Base-by-base conservation (phyloP, 2,329 filamentous ascomycete genomes). In the Phoma herbarum region DNA sequence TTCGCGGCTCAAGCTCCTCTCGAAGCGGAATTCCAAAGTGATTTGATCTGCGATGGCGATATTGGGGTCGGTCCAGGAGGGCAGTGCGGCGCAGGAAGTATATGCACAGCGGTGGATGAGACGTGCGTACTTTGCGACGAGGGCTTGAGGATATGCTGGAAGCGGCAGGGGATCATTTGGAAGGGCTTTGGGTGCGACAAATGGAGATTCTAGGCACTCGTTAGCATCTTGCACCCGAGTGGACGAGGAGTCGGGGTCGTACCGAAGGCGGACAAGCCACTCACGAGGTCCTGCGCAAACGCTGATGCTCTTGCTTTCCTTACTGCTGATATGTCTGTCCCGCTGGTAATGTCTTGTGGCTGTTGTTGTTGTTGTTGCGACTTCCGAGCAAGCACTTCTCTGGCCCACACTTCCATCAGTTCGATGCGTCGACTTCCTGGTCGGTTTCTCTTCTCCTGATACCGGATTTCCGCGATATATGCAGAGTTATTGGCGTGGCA, bases 351-450 rank as follows among this genome's bases (percentile, higher is more conserved):
- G 25, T 1, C 9, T 9, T 14, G 47, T 7, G 1, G 23, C 23
- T 28, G n/a, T 22, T 16, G n/a, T 16, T 39, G 45, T 28, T 54
- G 53, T 26, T 46, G 29, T 31, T 61, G 31, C 16, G 31, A 35
- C 16, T 66, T 10, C 61, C 47, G 1, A 35, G 29, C 25, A 0
- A 67, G 35, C 4, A 64, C 41, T 43, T 67, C 66, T 10, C 51
- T 52, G 10, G 62, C 64, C 66, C 62, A 68, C 16, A 68, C 57
- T 35, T 62, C 64, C 57, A 65, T 65, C 14, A 68, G 7, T 25
- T 60, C 57, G 2, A 55, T 49, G 31, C 60, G 50, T n/a, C 53
- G 54, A 12, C 44, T 22, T n/a, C 41, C 52, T 28, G 35, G 43
- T 2, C 63, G 59, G 26, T 47, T 25, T 4, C 25, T 31, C 5